Evolutionary conservation across 768 basidiomycete genomes (phyloP).

Genomic region (Rhodotorula babjevae): DNA sequence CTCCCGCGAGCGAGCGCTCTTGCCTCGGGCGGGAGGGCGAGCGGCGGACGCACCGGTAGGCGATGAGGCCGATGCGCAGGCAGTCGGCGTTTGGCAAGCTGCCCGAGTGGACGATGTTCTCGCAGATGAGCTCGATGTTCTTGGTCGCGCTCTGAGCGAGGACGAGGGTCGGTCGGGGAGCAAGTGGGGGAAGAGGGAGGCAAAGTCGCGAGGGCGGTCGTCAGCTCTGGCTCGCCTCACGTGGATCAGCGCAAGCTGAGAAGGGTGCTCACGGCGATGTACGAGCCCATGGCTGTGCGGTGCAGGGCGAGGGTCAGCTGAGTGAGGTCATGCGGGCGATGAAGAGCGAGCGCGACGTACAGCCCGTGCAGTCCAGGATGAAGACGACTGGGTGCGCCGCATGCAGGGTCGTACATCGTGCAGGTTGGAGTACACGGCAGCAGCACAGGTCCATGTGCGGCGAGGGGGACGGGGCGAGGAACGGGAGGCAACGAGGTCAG

Average conservation of each 20-base stretch:
- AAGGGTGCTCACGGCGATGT: slow-evolving; percentile 24
- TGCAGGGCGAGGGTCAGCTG: not conserved
- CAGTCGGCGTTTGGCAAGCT: slow-evolving; percentile 82
- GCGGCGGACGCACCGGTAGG: slow-evolving; percentile 59
- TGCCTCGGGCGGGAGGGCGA: not conserved
- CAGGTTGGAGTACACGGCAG: not conserved
- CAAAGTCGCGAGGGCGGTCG: not conserved
- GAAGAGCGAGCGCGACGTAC: slow-evolving; percentile 1
- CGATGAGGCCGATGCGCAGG: slow-evolving; percentile 80
- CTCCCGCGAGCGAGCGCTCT: too few species aligned
- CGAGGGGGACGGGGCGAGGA: not conserved
- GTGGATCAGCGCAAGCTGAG: not conserved
- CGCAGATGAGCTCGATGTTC: slow-evolving; percentile 93
- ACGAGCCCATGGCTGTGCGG: slow-evolving; percentile 34
- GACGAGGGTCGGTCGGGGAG: not conserved
- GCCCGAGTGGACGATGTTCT: slow-evolving; percentile 88
- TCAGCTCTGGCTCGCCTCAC: not conserved
- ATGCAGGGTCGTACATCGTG: not conserved
- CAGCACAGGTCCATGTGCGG: not conserved
- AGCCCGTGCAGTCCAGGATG: slow-evolving; percentile 38
- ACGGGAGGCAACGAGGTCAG: not conserved
- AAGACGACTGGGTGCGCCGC: slow-evolving; percentile 27
- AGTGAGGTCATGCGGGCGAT: not conserved
- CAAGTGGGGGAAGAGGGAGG: too few species aligned
- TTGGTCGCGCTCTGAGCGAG: slow-evolving; percentile 59